phyloP scores from a whole-genome alignment of 176 grass and related monocot genomes.

The Aegilops longissima region DNA sequence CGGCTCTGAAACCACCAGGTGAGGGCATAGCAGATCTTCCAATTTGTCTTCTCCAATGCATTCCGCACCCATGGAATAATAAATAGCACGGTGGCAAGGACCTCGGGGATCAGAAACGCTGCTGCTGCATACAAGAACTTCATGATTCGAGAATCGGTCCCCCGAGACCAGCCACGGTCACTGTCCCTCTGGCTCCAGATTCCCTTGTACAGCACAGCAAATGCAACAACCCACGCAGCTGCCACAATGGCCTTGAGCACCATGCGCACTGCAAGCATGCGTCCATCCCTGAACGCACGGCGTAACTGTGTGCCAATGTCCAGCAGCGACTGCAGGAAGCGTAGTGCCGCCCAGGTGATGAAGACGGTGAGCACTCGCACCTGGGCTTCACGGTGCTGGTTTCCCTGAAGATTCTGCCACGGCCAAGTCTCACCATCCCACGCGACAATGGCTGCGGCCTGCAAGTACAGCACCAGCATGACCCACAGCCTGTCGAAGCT shows the following conservation, averaged over 20 bases:
- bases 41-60: conserved; percentile 82
- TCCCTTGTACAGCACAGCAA: conserved; percentile 52
- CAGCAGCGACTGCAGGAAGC: conserved; percentile 78
- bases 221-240: conserved; percentile 64
- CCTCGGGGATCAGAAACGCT: conserved; percentile 69
- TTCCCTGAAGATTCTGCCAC: conserved; percentile 46
- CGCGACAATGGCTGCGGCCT: conserved; percentile 69
- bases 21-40: conserved; percentile 74
- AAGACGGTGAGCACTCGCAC: conserved; percentile 65
- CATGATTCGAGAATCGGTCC: conserved; percentile 39
- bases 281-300: conserved; percentile 64
- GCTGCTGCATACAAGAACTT: conserved; percentile 60
- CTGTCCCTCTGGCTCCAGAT: conserved; percentile 47
- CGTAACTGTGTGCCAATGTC: conserved; percentile 81
- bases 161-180: conserved; percentile 36
- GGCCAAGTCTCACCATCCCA: conserved; percentile 55
- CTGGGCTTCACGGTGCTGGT: conserved; percentile 18
- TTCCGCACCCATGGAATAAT: conserved; percentile 84
- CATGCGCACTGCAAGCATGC: conserved; percentile 64
- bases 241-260: conserved; percentile 78
- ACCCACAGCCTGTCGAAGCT: conserved; percentile 96
- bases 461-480: conserved; percentile 83
- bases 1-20: conserved; percentile 98
- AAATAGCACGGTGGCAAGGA: conserved; percentile 65
- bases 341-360: conserved; percentile 86